Evolutionary conservation across 1,139 yeast species (phyloP), one percentile per base, ranked within the genome.

Genomic region (Blastobotrys serpentis): DNA sequence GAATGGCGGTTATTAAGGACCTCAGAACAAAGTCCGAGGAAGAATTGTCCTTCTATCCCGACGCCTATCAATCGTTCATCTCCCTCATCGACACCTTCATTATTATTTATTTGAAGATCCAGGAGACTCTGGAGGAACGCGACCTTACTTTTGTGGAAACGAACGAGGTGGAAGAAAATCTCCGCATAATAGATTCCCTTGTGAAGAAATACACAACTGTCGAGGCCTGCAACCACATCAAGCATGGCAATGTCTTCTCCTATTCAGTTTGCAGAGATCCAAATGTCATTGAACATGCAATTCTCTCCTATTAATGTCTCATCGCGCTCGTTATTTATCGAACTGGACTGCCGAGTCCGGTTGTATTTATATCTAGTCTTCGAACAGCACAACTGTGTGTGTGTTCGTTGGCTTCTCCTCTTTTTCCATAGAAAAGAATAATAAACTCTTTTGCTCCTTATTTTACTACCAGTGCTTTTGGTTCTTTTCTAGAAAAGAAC

Each of bases 21-120:
- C 41, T 52, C 32, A 22, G 38, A 2, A 44, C 51, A 10, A 46
- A 46, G 14, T 11, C 36, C 23, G 55, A 54, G 14, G 49, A 49
- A 4, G 52, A 52, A 26, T 43, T 55, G 36, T 41, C 50, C 16
- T 55, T 40, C 36, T 16, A 44, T n/a, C 57, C 58, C 1, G 56
- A 53, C 38, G 43, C 56, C 5, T 55, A 47, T 34, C 56, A 55
- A 26, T 34, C 51, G 10, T 32, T 47, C 26, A 25, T 54, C 25
- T 49, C 54, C 23, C 32, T 54, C 21, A 29, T 55, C 23, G 58
- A 55, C 32, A 39, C 52, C 7, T 41, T 54, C 22, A 39, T 46
- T 8, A 45, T 42, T 14, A 34, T 55, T 30, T 52, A 47, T 41
- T 43, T 39, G 42, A 48, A 45, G 16, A 18, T 50, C 13, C 41